Conservation (phyloP, 2,329 filamentous ascomycete genomes). For the Colletotrichum tropicicola region DNA sequence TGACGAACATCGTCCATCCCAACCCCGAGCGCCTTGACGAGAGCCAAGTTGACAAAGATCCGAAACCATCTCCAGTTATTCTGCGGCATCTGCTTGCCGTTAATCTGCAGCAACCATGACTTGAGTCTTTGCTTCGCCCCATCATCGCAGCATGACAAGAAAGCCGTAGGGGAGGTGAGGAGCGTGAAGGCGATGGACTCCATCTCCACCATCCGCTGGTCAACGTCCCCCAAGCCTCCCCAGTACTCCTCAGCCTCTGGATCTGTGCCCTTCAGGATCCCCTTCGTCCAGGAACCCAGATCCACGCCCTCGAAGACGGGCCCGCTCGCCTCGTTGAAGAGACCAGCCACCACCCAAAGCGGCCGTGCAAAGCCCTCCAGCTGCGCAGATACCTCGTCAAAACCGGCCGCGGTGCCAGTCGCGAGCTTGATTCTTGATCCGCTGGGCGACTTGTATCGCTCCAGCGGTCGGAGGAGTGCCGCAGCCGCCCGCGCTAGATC, state of each 20-base stretch:
- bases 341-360: slow-evolving; percentile 32
- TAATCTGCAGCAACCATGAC: slow-evolving; percentile 48
- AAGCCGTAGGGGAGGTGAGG: slow-evolving; percentile 44
- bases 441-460: slow-evolving; percentile 37
- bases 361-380: slow-evolving; percentile 46
- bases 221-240: slow-evolving; percentile 47
- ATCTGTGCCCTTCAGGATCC: slow-evolving; percentile 33
- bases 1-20: slow-evolving; percentile 38
- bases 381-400: slow-evolving; percentile 45
- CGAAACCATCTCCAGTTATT: slow-evolving; percentile 58
- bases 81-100: slow-evolving; percentile 47
- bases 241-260: slow-evolving; percentile 43
- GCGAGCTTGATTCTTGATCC: slow-evolving; percentile 41
- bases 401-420: slow-evolving; percentile 40
- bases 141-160: slow-evolving; percentile 38
- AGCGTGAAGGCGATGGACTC: slow-evolving; percentile 54
- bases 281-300: slow-evolving; percentile 33
- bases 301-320: neutral
- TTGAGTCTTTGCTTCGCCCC: slow-evolving; percentile 40
- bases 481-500: slow-evolving; percentile 38
- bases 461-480: slow-evolving; percentile 37
- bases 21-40: slow-evolving; percentile 46
- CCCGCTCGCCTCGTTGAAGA: slow-evolving; percentile 49
- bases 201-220: slow-evolving; percentile 57
- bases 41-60: slow-evolving; percentile 51